phyloP scores from a whole-genome alignment of 2,329 filamentous ascomycete species.

The Colletotrichum sublineola region DNA sequence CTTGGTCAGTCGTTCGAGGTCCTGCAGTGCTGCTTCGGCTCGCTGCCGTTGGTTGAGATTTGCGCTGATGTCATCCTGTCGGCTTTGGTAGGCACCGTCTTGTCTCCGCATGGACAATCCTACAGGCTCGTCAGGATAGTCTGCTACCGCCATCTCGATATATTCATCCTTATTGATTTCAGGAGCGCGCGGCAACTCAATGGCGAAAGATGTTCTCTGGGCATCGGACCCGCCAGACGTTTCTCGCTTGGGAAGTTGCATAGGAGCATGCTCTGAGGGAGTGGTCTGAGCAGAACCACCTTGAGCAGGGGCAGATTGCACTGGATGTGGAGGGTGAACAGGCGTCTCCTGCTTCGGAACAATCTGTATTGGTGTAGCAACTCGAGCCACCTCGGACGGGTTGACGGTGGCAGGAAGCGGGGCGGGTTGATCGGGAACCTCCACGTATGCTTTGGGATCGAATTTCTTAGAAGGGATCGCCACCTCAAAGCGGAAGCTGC shows the following conservation, averaged over 20 bases:
- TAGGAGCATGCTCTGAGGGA: not conserved
- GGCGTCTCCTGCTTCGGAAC: slow-evolving; percentile 13
- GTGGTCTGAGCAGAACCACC: slow-evolving; percentile 1
- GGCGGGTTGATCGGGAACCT: slow-evolving; percentile 47
- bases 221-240: not conserved
- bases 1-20: slow-evolving; percentile 77
- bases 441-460: slow-evolving; percentile 54
- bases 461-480: slow-evolving; percentile 61
- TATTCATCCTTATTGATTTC: slow-evolving; percentile 67
- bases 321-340: not conserved
- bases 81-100: slow-evolving; percentile 55
- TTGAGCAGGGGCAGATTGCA: slow-evolving; percentile 1
- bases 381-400: slow-evolving; percentile 16
- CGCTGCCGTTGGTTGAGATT: slow-evolving; percentile 85
- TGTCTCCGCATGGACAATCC: slow-evolving; percentile 66
- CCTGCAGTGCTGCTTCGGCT: slow-evolving; percentile 79
- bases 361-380: slow-evolving; percentile 7
- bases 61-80: slow-evolving; percentile 69
- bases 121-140: slow-evolving; percentile 60
- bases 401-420: slow-evolving; percentile 40
- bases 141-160: slow-evolving; percentile 56
- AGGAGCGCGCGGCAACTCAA: slow-evolving; percentile 60
- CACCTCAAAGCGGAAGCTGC: slow-evolving; percentile 60
- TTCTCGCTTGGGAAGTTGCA: slow-evolving; percentile 1
- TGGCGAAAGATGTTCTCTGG: slow-evolving; percentile 52